Percentiles rank a stretch among this genome's conserved stretches.
Conservation (phyloP, 352 stramenopile genomes). For the Blastocystis sp. region DNA sequence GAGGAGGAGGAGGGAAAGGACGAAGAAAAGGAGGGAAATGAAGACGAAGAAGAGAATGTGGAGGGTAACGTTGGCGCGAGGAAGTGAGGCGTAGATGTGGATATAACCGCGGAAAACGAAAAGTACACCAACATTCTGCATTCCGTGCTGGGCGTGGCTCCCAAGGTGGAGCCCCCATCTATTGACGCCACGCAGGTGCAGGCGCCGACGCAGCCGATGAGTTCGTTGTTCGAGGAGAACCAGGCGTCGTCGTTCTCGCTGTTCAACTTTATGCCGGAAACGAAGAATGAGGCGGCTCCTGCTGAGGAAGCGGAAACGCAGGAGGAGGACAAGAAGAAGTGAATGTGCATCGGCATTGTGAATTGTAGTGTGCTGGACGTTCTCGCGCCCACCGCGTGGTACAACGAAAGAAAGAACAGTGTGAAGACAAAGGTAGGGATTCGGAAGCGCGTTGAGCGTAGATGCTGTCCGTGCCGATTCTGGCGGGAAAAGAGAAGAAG, state of each 20-base stretch:
- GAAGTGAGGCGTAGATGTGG: too few relatives aligned
- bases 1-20: not conserved
- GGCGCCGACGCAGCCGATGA: not conserved
- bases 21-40: not conserved
- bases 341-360: not conserved
- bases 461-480: constrained; percentile 5
- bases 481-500: not conserved
- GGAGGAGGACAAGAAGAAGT: not conserved
- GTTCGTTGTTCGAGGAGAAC: constrained; percentile 28
- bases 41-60: too few relatives aligned
- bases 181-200: not conserved
- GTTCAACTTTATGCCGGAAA: constrained; percentile 29
- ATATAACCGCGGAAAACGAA: not conserved
- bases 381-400: constrained; percentile 43
- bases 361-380: constrained; percentile 6
- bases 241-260: constrained; percentile 6
- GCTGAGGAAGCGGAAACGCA: not conserved
- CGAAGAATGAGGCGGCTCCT: not conserved
- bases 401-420: constrained; percentile 3
- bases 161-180: not conserved
- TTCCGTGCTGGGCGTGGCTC: not conserved
- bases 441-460: not conserved
- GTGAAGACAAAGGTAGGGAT: not conserved
- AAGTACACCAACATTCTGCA: constrained; percentile 11
- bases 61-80: too few relatives aligned